Conservation (phyloP, 1,284 basidiomycete genomes). For the Malassezia restricta region DNA sequence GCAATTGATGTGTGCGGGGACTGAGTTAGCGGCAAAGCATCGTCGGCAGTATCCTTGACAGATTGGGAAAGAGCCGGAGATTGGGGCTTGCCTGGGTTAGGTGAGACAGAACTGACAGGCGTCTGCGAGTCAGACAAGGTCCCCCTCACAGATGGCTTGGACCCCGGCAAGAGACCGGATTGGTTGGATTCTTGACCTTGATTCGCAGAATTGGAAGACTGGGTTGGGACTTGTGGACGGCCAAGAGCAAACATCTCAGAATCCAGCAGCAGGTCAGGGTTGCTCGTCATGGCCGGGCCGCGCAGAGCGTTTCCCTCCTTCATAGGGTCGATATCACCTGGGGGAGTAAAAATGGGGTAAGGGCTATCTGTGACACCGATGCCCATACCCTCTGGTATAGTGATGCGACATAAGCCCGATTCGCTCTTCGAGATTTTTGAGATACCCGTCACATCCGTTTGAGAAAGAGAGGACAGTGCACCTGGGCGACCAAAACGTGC, state of each 20-base stretch:
- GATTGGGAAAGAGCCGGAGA: too few relatives aligned
- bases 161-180: too few relatives aligned
- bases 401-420: slow-evolving; percentile 1
- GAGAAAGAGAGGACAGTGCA: not conserved
- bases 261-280: not conserved
- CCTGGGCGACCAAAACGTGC: not conserved
- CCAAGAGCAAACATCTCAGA: not conserved
- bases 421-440: not conserved
- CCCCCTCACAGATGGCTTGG: too few relatives aligned
- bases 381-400: slow-evolving; percentile 11
- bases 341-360: slow-evolving; percentile 2
- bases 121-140: too few relatives aligned
- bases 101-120: too few relatives aligned
- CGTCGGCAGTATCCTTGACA: too few relatives aligned
- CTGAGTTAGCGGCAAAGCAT: too few relatives aligned
- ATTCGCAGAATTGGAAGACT: not conserved
- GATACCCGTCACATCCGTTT: not conserved
- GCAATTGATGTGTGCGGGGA: not conserved
- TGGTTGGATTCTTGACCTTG: not conserved
- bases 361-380: slow-evolving; percentile 11
- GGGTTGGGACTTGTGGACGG: not conserved
- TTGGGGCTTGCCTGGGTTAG: too few relatives aligned
- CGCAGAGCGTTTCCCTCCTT: not conserved
- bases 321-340: not conserved
- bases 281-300: not conserved